These are phyloP conservation scores for Fusarium incarnatum DNA, from an alignment of 2,329 filamentous ascomycete species.

Conservation along the genomic window DNA sequence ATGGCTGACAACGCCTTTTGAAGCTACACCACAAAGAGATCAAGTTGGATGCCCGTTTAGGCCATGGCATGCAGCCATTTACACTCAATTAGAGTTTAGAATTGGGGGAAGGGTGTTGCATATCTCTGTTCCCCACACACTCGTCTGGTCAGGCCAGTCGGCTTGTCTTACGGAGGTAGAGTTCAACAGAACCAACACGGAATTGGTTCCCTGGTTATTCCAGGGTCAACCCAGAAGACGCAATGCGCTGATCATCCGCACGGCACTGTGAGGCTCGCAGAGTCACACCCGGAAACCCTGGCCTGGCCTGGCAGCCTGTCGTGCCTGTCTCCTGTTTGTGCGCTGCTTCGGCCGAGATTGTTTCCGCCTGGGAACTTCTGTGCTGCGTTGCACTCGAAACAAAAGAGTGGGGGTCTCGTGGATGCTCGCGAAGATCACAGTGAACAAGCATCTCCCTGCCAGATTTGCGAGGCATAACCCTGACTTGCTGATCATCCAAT, in stretches of 20 bases:
- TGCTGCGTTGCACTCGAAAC: constrained; percentile 22
- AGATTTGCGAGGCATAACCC: constrained; percentile 37
- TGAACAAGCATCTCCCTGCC: constrained; percentile 24
- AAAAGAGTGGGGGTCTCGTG: constrained; percentile 24
- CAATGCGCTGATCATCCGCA: constrained; percentile 29
- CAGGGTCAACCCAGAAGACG: constrained; percentile 32
- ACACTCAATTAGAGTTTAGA: constrained; percentile 38
- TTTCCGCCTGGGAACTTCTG: constrained; percentile 18
- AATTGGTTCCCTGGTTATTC: constrained; percentile 30
- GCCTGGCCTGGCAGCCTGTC: neutral
- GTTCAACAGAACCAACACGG: constrained; percentile 27
- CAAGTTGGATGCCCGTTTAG: constrained; percentile 18
- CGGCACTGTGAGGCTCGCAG: constrained; percentile 28
- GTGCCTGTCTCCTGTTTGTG: neutral
- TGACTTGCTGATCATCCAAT: constrained; percentile 30
- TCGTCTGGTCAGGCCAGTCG: constrained; percentile 15
- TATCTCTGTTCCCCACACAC: constrained; percentile 26
- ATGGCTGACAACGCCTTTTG: constrained; percentile 10
- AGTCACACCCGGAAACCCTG: constrained; percentile 17
- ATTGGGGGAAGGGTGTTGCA: constrained; percentile 34
- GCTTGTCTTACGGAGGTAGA: constrained; percentile 33
- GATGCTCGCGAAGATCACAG: constrained; percentile 34
- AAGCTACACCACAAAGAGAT: constrained; percentile 23
- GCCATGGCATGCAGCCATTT: neutral
- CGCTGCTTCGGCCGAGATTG: constrained; percentile 30